phyloP scores from a whole-genome alignment of 257 asterid species.

The Ehretia macrophylla region DNA sequence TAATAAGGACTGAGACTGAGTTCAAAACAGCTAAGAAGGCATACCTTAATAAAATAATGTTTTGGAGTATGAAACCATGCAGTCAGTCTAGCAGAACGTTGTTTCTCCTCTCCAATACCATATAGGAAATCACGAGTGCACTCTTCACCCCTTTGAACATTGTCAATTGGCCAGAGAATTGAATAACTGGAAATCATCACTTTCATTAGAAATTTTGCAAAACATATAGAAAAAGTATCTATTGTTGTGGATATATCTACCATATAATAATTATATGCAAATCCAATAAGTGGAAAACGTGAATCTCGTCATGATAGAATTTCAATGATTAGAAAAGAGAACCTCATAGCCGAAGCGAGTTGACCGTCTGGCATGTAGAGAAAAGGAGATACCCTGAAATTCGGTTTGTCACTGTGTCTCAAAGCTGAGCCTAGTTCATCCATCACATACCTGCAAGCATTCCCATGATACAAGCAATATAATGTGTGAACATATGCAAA shows the following conservation, averaged over 20 bases:
- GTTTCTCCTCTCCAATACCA: slow-evolving; percentile 89
- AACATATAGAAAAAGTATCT: not conserved
- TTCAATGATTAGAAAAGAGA: slow-evolving; percentile 25
- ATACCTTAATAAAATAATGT: slow-evolving; percentile 72
- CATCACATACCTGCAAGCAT: slow-evolving; percentile 80
- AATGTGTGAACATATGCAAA: not conserved
- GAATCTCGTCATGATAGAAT: not conserved
- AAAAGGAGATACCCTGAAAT: slow-evolving; percentile 86
- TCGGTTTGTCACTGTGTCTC: slow-evolving; percentile 90
- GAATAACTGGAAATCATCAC: slow-evolving; percentile 57
- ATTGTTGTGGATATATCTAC: not conserved
- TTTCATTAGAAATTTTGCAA: slow-evolving; percentile 18
- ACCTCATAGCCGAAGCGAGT: slow-evolving; percentile 93
- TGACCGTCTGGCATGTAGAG: slow-evolving; percentile 97
- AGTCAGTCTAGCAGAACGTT: slow-evolving; percentile 94
- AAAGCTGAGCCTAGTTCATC: slow-evolving; percentile 98
- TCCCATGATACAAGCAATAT: not conserved
- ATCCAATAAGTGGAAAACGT: not conserved
- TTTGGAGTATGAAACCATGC: slow-evolving; percentile 97
- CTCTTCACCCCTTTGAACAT: slow-evolving; percentile 61
- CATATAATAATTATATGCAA: not conserved
- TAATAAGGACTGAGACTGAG: not conserved
- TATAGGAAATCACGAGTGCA: slow-evolving; percentile 84
- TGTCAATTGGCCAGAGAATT: slow-evolving; percentile 74
- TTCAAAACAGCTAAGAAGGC: not conserved